Base-by-base conservation (phyloP, 352 stramenopile species). In the Phytophthora rubi region DNA sequence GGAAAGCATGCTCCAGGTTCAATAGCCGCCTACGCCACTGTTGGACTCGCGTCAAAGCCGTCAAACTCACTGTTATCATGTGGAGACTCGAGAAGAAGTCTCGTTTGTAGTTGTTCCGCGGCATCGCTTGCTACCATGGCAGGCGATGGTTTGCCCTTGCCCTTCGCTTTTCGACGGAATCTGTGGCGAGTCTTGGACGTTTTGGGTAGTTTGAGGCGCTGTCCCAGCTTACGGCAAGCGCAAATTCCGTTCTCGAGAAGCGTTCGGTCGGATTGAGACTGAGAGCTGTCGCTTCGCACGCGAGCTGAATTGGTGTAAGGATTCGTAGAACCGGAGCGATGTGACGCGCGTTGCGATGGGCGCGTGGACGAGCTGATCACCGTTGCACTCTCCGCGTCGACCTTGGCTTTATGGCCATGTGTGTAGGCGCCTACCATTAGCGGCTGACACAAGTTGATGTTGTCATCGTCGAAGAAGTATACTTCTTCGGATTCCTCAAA, bases 181-280 rank as follows among this genome's bases (percentile, higher is more conserved):
- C 63, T 53, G 23, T 77, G 81, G 1, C 76, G 81, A 23, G 74
- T 70, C 15, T 75, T 75, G 21, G 49, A 58, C 1, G 59, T 51
- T 53, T 84, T 89, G 33, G 81, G 75, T 1, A 77, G 28, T 51
- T 83, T 76, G 8, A 91, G 57, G 3, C 81, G 72, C 59, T 90
- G 84, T 28, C 82, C 82, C 18, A 90, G 63, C 42, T 87, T 83
- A n/a, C 83, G 78, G 51, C 81, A 91, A 5, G 68, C 62, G 28
- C 83, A 90, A 13, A 77, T 54, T 5, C 80, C 78, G 55, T 85
- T 81, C 21, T 86, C 76, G 16, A 82, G 66, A 5, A 85, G 51
- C 9, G 75, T 77, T 57, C 77, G 62, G 13, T 86, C 76, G 1
- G 77, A 89, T 45, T 84, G 72, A 30, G 77, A 80, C 16, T 73